Evolutionary conservation across 495 filamentous ascomycete genomes (phyloP), one percentile per base, ranked within the genome.

Genomic region (Tuber magnatum): DNA sequence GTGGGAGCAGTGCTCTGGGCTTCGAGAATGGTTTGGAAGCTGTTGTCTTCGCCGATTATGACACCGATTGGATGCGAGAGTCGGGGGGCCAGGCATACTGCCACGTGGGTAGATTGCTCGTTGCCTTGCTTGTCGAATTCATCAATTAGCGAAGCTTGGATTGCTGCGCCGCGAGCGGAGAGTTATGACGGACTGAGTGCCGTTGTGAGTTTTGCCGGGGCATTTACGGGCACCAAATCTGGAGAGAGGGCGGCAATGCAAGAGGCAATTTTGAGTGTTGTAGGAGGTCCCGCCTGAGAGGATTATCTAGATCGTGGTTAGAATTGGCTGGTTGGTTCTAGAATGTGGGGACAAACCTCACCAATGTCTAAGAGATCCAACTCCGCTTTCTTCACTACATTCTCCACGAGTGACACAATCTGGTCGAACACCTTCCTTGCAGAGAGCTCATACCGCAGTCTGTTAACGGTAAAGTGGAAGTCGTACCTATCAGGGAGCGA

Each of bases 111-210:
- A 16, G 92, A 96, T 85, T 97, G 93, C 82, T 94, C 92, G 78
- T 98, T 97, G 83, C 98, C 96, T 73, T 94, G 92, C 74, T 88
- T 85, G 72, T 98, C 95, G 83, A 95, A 98, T 82, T 94, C 94
- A 81, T 92, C 89, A 82, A 99, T 92, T 70, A 99, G 85, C 70
- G 91, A 94, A n/a, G 95, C 95, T 86, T 99, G 95, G 81, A 98
- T 92, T 44, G 95, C 94, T 75, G 96, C 95, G 81, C 95, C 95
- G 74, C 95, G 89, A 71, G 93, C 92, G 75, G 91, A 86, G 69
- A 97, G 88, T 84, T 97, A 94, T 24, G 92, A 94, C 40, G 95
- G 95, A 88, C 97, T 97, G 85, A 99, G 88, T 75, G 95, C 92
- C 40, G 87, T 88, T 24, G 89, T 77, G 70, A 85, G 87, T 51